Evolutionary conservation across 257 asterid species (phyloP).

Genomic region (Solanum bulbocastanum): DNA sequence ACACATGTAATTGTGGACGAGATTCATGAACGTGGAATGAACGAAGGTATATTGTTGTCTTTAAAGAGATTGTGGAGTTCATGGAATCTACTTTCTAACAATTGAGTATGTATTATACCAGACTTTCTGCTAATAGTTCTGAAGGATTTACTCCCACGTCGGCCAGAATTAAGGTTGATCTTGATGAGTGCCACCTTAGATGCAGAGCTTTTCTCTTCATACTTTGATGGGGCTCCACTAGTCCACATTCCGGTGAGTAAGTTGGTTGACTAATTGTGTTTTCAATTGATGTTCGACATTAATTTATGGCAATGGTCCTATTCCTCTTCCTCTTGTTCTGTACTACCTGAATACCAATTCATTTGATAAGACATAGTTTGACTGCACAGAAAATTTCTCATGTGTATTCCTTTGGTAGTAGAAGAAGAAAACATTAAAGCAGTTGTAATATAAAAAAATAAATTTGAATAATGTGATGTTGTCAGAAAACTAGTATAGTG

Average conservation of each 20-base stretch:
- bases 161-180: slow-evolving; percentile 82
- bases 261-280: neutral
- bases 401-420: neutral
- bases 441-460: neutral
- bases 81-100: slow-evolving; percentile 13
- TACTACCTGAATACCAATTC: neutral
- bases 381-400: neutral
- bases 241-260: slow-evolving; percentile 68
- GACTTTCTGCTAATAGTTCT: slow-evolving; percentile 88
- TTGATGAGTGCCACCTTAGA: slow-evolving; percentile 99
- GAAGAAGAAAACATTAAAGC: neutral
- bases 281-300: neutral
- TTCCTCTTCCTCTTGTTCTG: neutral
- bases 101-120: slow-evolving; percentile 28
- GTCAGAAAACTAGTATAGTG: neutral
- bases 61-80: neutral
- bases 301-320: neutral
- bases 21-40: slow-evolving; percentile 97
- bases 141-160: slow-evolving; percentile 84
- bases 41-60: slow-evolving; percentile 57
- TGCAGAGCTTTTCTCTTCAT: slow-evolving; percentile 82
- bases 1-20: slow-evolving; percentile 93
- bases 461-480: neutral
- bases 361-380: neutral
- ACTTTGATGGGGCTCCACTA: slow-evolving; percentile 67